phyloP scores from a whole-genome alignment of 23 red algal genomes.

The Rhodosorus marinus region DNA sequence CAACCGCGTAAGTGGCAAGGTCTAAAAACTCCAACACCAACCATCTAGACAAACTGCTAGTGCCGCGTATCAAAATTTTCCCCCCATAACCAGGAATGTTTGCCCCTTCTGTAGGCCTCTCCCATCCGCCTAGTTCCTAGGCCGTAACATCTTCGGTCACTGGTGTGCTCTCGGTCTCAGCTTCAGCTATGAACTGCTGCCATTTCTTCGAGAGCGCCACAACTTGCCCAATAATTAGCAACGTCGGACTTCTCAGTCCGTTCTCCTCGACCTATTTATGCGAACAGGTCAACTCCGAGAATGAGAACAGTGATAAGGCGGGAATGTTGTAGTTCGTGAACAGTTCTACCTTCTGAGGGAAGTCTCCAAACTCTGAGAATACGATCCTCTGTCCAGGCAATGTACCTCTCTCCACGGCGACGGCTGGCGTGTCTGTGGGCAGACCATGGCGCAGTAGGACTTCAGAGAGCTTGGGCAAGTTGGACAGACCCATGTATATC shows the following conservation, averaged over 20 bases:
- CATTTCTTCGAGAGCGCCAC: conserved; percentile 18
- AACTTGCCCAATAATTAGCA: conserved; percentile 40
- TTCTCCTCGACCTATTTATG: too few relatives aligned
- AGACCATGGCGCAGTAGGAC: conserved; percentile 1
- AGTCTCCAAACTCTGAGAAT: background rate
- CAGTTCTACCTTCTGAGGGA: conserved; percentile 1
- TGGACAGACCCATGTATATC: conserved; percentile 51
- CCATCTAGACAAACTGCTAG: background rate
- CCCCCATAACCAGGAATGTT: background rate
- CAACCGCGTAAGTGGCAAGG: too few relatives aligned
- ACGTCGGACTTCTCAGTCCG: conserved; percentile 21
- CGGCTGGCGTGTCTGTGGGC: conserved; percentile 6
- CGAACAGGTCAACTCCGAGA: too few relatives aligned
- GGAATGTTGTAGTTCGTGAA: background rate
- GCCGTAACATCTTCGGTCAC: background rate
- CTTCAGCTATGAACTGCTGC: conserved; percentile 1
- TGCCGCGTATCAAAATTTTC: background rate
- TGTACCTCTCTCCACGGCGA: conserved; percentile 30
- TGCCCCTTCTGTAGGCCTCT: background rate
- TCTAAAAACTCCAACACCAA: background rate
- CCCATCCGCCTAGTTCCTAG: background rate
- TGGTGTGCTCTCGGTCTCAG: background rate
- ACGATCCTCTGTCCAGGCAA: conserved; percentile 19
- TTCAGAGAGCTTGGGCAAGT: conserved; percentile 3
- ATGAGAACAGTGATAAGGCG: background rate